Evolutionary conservation across 208 protist species (phyloP).

Genomic region (Leishmania turanica): DNA sequence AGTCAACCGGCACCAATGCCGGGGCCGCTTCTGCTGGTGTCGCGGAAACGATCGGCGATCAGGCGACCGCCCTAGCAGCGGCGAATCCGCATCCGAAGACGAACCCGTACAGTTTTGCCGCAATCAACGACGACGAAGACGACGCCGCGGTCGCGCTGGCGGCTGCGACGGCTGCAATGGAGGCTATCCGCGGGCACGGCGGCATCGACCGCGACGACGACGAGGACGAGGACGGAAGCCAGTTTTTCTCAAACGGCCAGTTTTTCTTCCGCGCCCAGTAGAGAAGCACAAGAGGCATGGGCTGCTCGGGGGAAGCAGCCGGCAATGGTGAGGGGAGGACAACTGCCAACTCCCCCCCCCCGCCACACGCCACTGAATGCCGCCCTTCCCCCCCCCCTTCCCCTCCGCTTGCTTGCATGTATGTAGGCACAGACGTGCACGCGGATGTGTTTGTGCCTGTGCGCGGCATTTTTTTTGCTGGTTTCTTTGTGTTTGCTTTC

Average conservation of each 20-base stretch:
- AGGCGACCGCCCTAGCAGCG: not conserved
- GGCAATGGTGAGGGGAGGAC: not conserved
- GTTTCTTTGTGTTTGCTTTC: not conserved
- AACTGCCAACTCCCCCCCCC: not conserved
- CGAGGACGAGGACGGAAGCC: constrained; percentile 26
- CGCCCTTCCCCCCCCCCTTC: not conserved
- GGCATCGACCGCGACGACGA: constrained; percentile 22
- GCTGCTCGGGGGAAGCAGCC: not conserved
- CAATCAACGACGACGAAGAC: constrained; percentile 35
- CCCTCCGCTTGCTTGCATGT: not conserved
- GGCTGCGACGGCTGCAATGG: constrained; percentile 36
- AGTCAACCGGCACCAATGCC: not conserved
- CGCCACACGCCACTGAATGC: not conserved
- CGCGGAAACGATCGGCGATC: not conserved
- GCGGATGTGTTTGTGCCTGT: not conserved
- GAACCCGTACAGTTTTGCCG: constrained; percentile 16
- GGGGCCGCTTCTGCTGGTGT: not conserved
- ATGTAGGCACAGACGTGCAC: not conserved
- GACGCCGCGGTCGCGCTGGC: constrained; percentile 32
- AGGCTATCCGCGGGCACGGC: constrained; percentile 26
- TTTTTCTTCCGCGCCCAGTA: constrained; percentile 33
- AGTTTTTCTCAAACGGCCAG: constrained; percentile 32
- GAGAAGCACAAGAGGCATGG: not conserved
- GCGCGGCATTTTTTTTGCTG: not conserved
- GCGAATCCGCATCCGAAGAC: not conserved